These are phyloP conservation scores for Phytophthora gonapodyides DNA, from an alignment of 352 stramenopile species.

Conservation along the genomic window DNA sequence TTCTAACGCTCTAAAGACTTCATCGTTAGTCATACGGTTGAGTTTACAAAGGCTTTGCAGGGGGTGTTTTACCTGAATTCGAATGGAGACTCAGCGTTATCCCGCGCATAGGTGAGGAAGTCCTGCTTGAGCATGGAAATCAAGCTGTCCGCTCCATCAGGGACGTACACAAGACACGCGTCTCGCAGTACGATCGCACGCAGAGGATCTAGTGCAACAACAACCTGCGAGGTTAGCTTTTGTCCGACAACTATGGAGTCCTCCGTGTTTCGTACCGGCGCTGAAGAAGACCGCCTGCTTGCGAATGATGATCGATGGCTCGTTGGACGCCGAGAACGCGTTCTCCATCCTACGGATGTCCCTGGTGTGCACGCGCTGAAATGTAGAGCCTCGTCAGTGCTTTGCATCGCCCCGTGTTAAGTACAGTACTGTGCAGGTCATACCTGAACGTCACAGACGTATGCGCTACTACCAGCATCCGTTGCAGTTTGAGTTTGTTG, in stretches of 20 bases:
- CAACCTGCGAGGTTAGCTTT: too few relatives aligned
- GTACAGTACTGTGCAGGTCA: background rate
- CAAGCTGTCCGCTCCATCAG: slow-evolving; percentile 35
- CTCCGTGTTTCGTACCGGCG: slow-evolving; percentile 36
- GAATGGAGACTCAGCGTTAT: slow-evolving; percentile 43
- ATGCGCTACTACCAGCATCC: slow-evolving; percentile 2
- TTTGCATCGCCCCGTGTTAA: too few relatives aligned
- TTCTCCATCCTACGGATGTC: slow-evolving; percentile 74
- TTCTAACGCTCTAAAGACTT: slow-evolving; percentile 33
- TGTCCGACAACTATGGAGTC: too few relatives aligned
- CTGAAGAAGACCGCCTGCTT: slow-evolving; percentile 73
- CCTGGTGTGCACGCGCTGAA: slow-evolving; percentile 55
- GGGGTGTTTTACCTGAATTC: slow-evolving; percentile 33
- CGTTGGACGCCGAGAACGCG: slow-evolving; percentile 64
- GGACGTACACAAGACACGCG: slow-evolving; percentile 43
- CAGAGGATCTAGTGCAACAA: slow-evolving; percentile 37
- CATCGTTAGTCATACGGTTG: too few relatives aligned
- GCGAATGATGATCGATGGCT: slow-evolving; percentile 59
- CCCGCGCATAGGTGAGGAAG: slow-evolving; percentile 29
- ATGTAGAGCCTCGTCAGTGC: background rate
- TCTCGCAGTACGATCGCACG: slow-evolving; percentile 57
- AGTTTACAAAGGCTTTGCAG: too few relatives aligned
- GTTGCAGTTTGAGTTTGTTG: background rate
- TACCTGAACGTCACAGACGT: slow-evolving; percentile 45
- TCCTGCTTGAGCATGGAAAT: slow-evolving; percentile 42